Conservation (phyloP, 306 rosid species). For the Quercus rubra region DNA sequence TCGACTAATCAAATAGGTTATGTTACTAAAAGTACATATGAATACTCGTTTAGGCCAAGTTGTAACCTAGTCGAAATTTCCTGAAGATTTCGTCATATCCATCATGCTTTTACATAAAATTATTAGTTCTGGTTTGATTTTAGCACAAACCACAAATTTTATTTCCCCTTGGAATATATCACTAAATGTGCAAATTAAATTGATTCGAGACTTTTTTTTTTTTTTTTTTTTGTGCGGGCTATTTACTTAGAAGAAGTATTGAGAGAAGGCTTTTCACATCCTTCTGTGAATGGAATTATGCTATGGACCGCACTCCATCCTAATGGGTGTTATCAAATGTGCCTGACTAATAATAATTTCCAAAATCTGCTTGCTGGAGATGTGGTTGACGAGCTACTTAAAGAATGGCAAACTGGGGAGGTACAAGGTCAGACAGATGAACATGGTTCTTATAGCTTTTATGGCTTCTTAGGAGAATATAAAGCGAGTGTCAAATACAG, state of each 20-base stretch:
- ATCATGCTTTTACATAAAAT: too few species aligned
- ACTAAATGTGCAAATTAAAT: background rate
- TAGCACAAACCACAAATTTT: too few species aligned
- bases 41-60: too few species aligned
- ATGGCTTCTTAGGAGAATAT: constrained; percentile 82
- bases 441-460: constrained; percentile 70
- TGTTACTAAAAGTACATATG: too few species aligned
- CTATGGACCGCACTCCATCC: constrained; percentile 84
- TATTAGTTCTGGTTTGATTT: too few species aligned
- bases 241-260: constrained; percentile 63
- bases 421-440: constrained; percentile 46
- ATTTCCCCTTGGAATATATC: background rate
- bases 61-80: too few species aligned
- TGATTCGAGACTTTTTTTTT: background rate
- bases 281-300: constrained; percentile 79
- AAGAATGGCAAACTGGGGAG: constrained; percentile 58
- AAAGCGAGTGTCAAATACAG: constrained; percentile 33
- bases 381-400: constrained; percentile 66
- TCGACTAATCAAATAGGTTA: too few species aligned
- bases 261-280: constrained; percentile 86
- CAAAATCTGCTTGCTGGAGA: constrained; percentile 76
- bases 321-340: constrained; percentile 86
- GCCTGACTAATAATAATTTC: constrained; percentile 63
- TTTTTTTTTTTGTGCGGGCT: constrained; percentile 31
- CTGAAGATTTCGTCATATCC: too few species aligned